Conservation (phyloP, 179 eudicot species). For the Carnegiea gigantea region DNA sequence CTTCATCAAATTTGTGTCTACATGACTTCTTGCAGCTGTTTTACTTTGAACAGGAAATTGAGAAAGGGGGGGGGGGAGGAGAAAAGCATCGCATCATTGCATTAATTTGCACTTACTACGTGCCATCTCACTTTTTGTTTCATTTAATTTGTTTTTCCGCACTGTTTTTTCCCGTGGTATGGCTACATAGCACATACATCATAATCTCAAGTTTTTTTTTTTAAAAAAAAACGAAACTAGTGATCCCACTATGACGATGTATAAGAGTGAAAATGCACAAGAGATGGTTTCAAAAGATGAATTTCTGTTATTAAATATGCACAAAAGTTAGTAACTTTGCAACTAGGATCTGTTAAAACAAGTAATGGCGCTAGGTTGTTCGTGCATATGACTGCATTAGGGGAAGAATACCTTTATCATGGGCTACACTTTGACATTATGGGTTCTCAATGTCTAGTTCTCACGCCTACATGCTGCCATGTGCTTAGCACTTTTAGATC, state of each 20-base stretch:
- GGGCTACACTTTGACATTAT: conserved; percentile 23
- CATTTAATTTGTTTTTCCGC: neutral
- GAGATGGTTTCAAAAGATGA: neutral
- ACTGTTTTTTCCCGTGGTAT: neutral
- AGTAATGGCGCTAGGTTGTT: conserved; percentile 4
- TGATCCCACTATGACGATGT: neutral
- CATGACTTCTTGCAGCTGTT: too few relatives aligned
- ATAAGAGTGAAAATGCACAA: neutral
- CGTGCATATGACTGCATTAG: conserved; percentile 21
- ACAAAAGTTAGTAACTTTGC: neutral
- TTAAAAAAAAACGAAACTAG: neutral
- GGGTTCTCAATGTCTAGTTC: conserved; percentile 31
- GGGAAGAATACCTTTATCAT: conserved; percentile 15
- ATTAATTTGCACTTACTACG: neutral
- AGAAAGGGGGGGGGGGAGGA: neutral
- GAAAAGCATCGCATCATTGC: neutral
- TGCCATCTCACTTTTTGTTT: neutral
- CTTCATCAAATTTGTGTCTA: too few relatives aligned
- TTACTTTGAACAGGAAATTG: too few relatives aligned
- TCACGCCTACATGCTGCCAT: conserved; percentile 40
- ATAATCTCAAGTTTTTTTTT: neutral
- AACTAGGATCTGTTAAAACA: neutral
- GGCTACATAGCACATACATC: neutral
- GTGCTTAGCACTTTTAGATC: conserved; percentile 31
- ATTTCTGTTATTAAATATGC: neutral